A percentile compares a stretch with the other conserved stretches of the same genome.
phyloP scores from a whole-genome alignment of 2,329 filamentous ascomycete genomes.

The Phialocephala subalpina region DNA sequence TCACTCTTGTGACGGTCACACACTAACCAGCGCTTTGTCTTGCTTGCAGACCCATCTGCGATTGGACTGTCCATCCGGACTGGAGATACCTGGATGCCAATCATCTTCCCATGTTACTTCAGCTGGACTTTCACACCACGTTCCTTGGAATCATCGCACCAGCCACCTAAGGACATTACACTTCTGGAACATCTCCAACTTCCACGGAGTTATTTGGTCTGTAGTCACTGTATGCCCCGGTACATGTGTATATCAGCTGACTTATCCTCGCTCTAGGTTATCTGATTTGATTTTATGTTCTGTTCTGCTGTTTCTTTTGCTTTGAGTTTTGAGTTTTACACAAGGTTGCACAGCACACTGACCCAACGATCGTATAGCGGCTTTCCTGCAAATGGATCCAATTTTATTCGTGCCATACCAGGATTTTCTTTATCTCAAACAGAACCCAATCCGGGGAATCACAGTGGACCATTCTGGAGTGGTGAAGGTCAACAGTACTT shows the following conservation, averaged over 20 bases:
- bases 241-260: slow-evolving; percentile 30
- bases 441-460: slow-evolving; percentile 44
- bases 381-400: slow-evolving; percentile 35
- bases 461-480: slow-evolving; percentile 43
- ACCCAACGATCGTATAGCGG: slow-evolving; percentile 43
- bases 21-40: slow-evolving; percentile 40
- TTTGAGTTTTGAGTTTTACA: slow-evolving; percentile 28
- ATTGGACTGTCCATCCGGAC: not conserved
- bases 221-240: slow-evolving; percentile 23
- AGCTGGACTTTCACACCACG: not conserved
- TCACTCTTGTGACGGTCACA: slow-evolving; percentile 36
- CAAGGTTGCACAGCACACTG: slow-evolving; percentile 44
- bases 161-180: not conserved
- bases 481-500: slow-evolving; percentile 46
- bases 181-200: not conserved
- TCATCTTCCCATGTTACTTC: not conserved
- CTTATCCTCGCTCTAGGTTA: slow-evolving; percentile 27
- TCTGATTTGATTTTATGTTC: slow-evolving; percentile 29
- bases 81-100: not conserved
- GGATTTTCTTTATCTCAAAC: slow-evolving; percentile 44
- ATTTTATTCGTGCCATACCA: slow-evolving; percentile 37
- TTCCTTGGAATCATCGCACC: not conserved
- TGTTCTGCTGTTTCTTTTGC: slow-evolving; percentile 30
- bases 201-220: slow-evolving; percentile 31
- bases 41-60: slow-evolving; percentile 18